Evolutionary conservation across 352 stramenopile genomes (phyloP), one percentile per base, ranked within the genome.

Genomic region (Phytophthora pistaciae): DNA sequence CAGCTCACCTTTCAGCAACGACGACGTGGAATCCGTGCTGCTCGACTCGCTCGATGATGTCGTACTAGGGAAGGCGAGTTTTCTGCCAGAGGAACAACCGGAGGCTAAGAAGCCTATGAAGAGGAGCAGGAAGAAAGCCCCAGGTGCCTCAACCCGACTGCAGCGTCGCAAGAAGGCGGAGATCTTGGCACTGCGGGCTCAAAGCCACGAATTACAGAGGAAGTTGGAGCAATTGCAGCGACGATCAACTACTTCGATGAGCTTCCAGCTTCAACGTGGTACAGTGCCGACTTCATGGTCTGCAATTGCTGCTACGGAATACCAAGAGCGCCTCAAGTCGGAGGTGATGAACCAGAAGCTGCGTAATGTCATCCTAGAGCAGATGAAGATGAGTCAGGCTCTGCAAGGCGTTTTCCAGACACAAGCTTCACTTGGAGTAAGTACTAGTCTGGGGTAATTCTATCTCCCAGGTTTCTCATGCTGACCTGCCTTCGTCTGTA

Each of bases 131-230:
- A 74, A 64, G 23, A 79, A 60, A 60, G 18, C 36, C 0, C 62
- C 68, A 2, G 56, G 68, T 2, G 25, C 68, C 6, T 79, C 72
- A 11, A 77, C 72, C 3, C 31, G 60, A 6, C 57, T 77, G 13
- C 68, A 79, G 27, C 63, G 68, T 6, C 63, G 68, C 9, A 64
- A 70, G 11, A 76, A 68, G 53, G 57, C 66, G 14, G 72, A 79
- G 46, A 79, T 79, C 6, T 42, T 66, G 60, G 31, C 60, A 3
- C 56, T 79, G 38, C 64, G 57, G 6, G 64, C 60, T 14, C 56
- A 73, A 36, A 58, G 21, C 3, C 33, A 59, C 13, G 58, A 76
- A 53, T 53, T 79, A 29, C 63, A 77, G 27, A 50, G 59, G 21
- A 48, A 38, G n/a, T 60, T 79, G 6, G 5, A 38, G 21, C 42